Percentiles rank a stretch among this genome's conserved stretches.
Evolutionary conservation across 257 asterid genomes (phyloP).

Genomic region (Nicotiana paniculata): DNA sequence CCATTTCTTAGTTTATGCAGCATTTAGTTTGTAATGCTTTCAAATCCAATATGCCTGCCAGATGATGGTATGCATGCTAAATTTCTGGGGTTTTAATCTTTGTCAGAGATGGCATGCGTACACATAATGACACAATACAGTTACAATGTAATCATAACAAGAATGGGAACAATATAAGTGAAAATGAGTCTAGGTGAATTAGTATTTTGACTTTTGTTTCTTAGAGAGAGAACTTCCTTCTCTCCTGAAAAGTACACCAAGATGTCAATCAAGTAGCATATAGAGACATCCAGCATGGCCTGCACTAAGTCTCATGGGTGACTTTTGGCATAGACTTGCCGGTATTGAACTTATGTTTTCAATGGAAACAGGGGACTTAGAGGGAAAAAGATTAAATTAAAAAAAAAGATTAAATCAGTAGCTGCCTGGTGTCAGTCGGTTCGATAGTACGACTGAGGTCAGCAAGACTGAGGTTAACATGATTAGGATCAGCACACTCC

Average conservation of each 20-base stretch:
- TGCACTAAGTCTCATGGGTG: neutral
- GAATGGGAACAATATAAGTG: neutral
- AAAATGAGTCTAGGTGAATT: neutral
- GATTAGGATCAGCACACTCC: neutral
- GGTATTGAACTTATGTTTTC: neutral
- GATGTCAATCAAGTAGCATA: neutral
- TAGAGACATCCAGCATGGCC: neutral
- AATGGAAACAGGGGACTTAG: neutral
- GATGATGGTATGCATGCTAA: neutral
- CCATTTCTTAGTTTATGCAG: slow-evolving; percentile 16
- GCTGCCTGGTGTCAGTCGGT: no score
- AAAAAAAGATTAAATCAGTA: neutral
- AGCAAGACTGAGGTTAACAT: neutral
- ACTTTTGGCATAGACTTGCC: neutral
- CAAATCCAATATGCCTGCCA: neutral
- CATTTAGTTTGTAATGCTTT: neutral
- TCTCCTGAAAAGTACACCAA: neutral
- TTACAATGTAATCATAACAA: neutral
- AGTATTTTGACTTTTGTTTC: neutral
- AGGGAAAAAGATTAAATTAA: neutral
- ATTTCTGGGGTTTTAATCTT: neutral
- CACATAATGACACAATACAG: neutral
- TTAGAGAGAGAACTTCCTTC: neutral
- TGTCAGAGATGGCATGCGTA: neutral
- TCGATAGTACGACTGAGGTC: no score